Evolutionary conservation across 2,329 filamentous ascomycete genomes (phyloP), one percentile per base, ranked within the genome.

Genomic region (Neofusicoccum umdonicola): DNA sequence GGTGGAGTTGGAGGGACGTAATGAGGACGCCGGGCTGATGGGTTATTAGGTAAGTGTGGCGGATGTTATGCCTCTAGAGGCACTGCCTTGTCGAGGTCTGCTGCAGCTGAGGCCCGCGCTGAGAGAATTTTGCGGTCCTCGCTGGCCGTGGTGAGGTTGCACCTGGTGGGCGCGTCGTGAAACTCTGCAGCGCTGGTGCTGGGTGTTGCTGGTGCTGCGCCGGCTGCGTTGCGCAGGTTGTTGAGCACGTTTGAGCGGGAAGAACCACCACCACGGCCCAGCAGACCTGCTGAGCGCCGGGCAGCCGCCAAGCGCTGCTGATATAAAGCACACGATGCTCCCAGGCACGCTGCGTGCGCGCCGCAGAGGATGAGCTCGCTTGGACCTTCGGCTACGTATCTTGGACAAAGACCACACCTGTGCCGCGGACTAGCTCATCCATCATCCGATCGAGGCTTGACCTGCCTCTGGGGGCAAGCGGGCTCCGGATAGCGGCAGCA

Each of bases 61-160:
- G 42, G 56, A 60, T 60, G 56, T 47, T 45, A 60, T 60, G 12
- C 56, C 56, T 60, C 56, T 60, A 60, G 56, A 60, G 56, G 56
- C 56, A 35, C 50, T 5, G 15, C 8, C 22, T 15, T n/a, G 50
- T 37, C 15, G 7, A 37, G 37, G 4, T 17, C 2, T 19, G 13
- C 3, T 37, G 13, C n/a, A 37, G 19, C 15, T 31, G 39, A 17
- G 51, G 13, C 8, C 19, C 52, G 19, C 6, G 8, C 39, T 34
- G 54, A 58, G 54, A 60, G 8, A 35, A 47, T 44, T 60, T 37
- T 50, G 31, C 51, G 15, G 51, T 3, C 51, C 51, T 35, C 4
- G 37, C 6, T 7, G 27, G n/a, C 22, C 19, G 44, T 35, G 13
- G 39, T 13, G 39, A 44, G 13, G 7, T 15, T 35, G 9, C 39